Evolutionary conservation across 2,329 filamentous ascomycete species (phyloP).

Genomic region (Ascocoryne sarcoides): DNA sequence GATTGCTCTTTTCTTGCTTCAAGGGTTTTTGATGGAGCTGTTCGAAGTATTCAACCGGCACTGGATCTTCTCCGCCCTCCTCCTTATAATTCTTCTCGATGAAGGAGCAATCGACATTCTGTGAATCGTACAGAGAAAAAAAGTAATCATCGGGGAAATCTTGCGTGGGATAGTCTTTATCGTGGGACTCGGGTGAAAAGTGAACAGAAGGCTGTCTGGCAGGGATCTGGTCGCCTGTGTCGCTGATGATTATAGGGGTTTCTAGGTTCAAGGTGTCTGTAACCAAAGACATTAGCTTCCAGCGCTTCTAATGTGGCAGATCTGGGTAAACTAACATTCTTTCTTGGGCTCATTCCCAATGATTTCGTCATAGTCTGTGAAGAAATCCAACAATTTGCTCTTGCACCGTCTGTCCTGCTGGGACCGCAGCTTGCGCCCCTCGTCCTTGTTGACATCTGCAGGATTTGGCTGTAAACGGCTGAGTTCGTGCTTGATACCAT

Average conservation of each 20-base stretch:
- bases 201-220: neutral
- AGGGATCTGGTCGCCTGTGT: conserved; percentile 34
- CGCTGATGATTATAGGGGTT: conserved; percentile 63
- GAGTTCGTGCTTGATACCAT: conserved; percentile 54
- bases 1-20: conserved; percentile 51
- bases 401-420: conserved; percentile 80
- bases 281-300: conserved; percentile 14
- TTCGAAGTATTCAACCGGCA: conserved; percentile 47
- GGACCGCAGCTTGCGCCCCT: conserved; percentile 73
- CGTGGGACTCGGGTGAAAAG: neutral
- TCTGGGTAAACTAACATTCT: conserved; percentile 58
- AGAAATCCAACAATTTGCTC: conserved; percentile 85
- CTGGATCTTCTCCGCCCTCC: conserved; percentile 39
- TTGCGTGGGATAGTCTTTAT: conserved; percentile 35
- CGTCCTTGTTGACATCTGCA: conserved; percentile 39
- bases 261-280: conserved; percentile 64
- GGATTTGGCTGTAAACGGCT: conserved; percentile 43
- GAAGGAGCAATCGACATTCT: conserved; percentile 48
- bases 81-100: conserved; percentile 35
- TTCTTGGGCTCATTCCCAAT: conserved; percentile 78
- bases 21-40: conserved; percentile 50
- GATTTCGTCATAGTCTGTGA: conserved; percentile 88
- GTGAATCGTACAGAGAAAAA: conserved; percentile 45
- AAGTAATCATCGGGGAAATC: conserved; percentile 49
- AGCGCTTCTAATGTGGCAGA: no score